Conservation (phyloP, 495 filamentous ascomycete species). For the Neurospora sp. region DNA sequence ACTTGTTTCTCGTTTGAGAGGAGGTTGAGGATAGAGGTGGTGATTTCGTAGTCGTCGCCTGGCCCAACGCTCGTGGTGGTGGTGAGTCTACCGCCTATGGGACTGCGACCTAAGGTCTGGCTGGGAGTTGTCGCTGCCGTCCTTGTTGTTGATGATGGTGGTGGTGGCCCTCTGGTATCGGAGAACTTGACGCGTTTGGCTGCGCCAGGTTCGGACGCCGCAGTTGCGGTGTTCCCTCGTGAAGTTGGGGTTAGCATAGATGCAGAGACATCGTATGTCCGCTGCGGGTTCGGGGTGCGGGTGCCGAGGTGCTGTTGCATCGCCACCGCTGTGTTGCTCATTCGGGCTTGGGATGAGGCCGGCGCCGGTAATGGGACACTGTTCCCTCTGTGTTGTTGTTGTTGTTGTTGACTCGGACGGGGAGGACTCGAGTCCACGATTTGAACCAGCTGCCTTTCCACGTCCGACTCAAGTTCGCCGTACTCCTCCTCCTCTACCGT, state of each 20-base stretch:
- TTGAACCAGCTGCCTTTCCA: slow-evolving; percentile 5
- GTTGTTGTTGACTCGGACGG: neutral
- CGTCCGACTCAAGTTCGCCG: slow-evolving; percentile 8
- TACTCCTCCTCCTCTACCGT: slow-evolving; percentile 4
- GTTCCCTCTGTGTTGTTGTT: neutral
- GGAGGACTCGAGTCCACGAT: neutral
- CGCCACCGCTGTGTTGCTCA: neutral
- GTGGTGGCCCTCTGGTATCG: slow-evolving; percentile 23
- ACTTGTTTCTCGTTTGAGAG: slow-evolving; percentile 39
- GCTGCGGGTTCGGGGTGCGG: neutral
- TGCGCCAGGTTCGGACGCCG: neutral
- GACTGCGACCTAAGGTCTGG: neutral
- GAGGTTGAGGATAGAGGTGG: slow-evolving; percentile 37
- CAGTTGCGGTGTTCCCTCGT: neutral
- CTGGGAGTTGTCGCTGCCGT: neutral
- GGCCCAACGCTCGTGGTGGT: neutral
- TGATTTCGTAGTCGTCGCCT: slow-evolving; percentile 37
- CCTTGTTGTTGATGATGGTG: slow-evolving; percentile 8
- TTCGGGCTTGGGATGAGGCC: slow-evolving; percentile 15
- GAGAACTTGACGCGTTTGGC: slow-evolving; percentile 3
- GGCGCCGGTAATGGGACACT: slow-evolving; percentile 22
- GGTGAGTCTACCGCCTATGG: neutral
- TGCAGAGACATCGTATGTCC: neutral
- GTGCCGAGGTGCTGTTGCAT: neutral
- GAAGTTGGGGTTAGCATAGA: slow-evolving; percentile 1